Conservation (phyloP, 352 stramenopile genomes). For the Globisporangium polare region DNA sequence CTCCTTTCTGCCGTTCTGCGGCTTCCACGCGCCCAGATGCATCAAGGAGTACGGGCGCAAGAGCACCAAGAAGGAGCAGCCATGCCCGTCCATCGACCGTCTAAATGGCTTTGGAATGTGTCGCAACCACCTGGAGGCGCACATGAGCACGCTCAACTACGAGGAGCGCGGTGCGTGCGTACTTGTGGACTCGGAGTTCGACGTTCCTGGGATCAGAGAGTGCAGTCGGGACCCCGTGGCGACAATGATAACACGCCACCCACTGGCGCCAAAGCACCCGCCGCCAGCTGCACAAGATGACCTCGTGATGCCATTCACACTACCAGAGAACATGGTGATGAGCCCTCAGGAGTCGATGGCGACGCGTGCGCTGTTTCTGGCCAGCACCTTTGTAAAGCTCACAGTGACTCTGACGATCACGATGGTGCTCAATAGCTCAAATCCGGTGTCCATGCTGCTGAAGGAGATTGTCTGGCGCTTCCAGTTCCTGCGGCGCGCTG, state of each 20-base stretch:
- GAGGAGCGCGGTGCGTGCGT: conserved; percentile 38
- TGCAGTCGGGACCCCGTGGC: conserved; percentile 34
- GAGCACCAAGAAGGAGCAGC: conserved; percentile 21
- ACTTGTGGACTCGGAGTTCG: conserved; percentile 57
- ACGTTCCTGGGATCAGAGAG: conserved; percentile 57
- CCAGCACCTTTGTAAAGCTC: neutral
- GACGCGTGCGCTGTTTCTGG: neutral
- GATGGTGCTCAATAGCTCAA: conserved; percentile 29
- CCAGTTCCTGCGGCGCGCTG: conserved; percentile 48
- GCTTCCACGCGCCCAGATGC: conserved; percentile 57
- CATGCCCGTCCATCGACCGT: conserved; percentile 45
- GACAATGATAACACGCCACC: conserved; percentile 25
- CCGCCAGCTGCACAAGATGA: conserved; percentile 15
- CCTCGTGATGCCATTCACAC: neutral
- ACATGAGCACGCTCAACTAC: conserved; percentile 47
- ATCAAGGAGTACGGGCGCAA: conserved; percentile 51
- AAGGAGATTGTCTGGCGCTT: conserved; percentile 58
- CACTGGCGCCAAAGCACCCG: conserved; percentile 46
- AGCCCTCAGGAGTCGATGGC: neutral
- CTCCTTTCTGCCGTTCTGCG: conserved; percentile 60
- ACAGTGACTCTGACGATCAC: neutral
- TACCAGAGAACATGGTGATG: neutral
- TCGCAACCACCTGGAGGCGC: conserved; percentile 62
- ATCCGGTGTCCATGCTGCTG: conserved; percentile 36
- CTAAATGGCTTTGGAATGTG: conserved; percentile 66